These are phyloP conservation scores for Venturia asperata DNA, from an alignment of 2,329 filamentous ascomycete genomes.

Conservation along the genomic window DNA sequence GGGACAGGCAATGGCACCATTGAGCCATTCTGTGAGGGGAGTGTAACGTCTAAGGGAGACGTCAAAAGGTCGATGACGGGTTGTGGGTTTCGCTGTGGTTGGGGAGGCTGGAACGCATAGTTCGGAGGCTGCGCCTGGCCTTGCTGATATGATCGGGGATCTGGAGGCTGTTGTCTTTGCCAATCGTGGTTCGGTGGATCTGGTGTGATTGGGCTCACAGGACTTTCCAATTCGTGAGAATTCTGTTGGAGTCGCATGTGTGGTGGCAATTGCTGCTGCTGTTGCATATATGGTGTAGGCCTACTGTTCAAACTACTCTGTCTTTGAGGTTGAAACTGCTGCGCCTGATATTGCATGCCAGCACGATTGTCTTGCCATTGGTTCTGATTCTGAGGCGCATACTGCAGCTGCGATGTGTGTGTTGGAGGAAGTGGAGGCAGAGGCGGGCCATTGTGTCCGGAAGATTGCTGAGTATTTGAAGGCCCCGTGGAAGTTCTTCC, in stretches of 20 bases:
- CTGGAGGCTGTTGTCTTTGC: constrained; percentile 12
- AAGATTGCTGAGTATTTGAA: background rate
- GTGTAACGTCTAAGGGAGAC: constrained; percentile 53
- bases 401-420: constrained; percentile 7
- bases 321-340: constrained; percentile 13
- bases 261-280: constrained; percentile 2
- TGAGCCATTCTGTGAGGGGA: constrained; percentile 44
- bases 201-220: constrained; percentile 33
- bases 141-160: constrained; percentile 8
- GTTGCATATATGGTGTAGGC: constrained; percentile 15
- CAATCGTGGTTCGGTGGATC: constrained; percentile 14
- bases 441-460: constrained; percentile 10
- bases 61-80: constrained; percentile 49
- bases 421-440: constrained; percentile 10
- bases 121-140: constrained; percentile 4
- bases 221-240: constrained; percentile 28
- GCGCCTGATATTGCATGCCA: background rate
- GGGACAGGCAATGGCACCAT: constrained; percentile 56
- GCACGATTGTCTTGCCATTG: constrained; percentile 22
- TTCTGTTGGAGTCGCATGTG: constrained; percentile 21
- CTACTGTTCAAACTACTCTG: constrained; percentile 30
- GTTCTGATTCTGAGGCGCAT: constrained; percentile 6
- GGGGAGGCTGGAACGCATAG: background rate
- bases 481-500: background rate
- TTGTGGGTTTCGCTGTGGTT: constrained; percentile 26